Evolutionary conservation across 192 early-diverging fungal species (phyloP).

Genomic region (Coemansia sp.): DNA sequence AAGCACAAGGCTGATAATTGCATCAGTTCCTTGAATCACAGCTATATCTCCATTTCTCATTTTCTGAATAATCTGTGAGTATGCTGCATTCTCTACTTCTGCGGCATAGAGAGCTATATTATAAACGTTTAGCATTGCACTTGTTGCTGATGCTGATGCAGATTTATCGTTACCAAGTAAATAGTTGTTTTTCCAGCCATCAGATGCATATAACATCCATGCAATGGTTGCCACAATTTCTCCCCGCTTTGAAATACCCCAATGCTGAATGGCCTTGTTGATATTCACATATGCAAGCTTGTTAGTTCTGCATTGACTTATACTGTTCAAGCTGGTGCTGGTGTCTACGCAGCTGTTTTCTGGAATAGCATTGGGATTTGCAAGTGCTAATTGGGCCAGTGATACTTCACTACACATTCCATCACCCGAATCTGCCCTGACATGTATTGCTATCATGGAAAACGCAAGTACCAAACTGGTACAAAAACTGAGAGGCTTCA

Average conservation of each 20-base stretch:
- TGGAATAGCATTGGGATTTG: background rate
- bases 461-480: background rate
- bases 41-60: too few relatives aligned
- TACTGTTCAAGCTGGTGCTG: background rate
- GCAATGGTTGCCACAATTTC: slow-evolving; percentile 35
- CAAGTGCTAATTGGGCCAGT: background rate
- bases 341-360: background rate
- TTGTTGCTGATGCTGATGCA: background rate
- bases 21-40: too few relatives aligned
- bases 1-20: background rate
- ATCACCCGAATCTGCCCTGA: background rate
- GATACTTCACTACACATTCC: background rate
- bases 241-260: slow-evolving; percentile 16
- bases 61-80: too few relatives aligned
- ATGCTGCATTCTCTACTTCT: too few relatives aligned
- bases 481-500: background rate
- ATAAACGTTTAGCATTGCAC: background rate
- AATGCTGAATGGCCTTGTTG: slow-evolving; percentile 28
- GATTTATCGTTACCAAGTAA: slow-evolving; percentile 3
- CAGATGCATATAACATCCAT: slow-evolving; percentile 29
- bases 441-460: background rate
- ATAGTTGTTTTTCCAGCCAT: slow-evolving; percentile 32
- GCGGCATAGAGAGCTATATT: too few relatives aligned
- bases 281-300: background rate
- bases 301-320: background rate